Base-by-base conservation (phyloP, 352 stramenopile species). In the Halophytophthora polymorphica region DNA sequence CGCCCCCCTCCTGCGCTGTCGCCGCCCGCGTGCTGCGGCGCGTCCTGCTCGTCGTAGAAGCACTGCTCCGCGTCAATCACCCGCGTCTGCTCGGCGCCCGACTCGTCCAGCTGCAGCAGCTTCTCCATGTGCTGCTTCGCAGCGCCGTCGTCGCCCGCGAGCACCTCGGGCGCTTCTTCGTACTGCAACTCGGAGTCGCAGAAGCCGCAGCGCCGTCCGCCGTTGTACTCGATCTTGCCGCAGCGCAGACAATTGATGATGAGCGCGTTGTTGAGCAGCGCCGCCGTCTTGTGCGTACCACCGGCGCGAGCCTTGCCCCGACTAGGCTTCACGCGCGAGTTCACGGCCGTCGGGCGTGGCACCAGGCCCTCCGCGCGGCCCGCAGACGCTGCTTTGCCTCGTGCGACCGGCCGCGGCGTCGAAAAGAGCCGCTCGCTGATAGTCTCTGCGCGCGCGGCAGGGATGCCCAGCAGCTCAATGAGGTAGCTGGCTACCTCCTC, bases 221-320 rank as follows among this genome's bases (percentile, higher is more conserved):
- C 73, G 39, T 88, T 87, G 58, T 71, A 62, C 65, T 90, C 80
- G 53, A 90, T 83, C 33, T 62, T 58, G 6, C 80, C 80, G 45
- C 80, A 90, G 15, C 69, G 61, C 31, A 90, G 57, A 48, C 80
- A 90, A 57, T 90, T 90, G 53, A 86, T 86, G 39, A 88, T 67
- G 19, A 66, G 73, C 34, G 66, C 54, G 45, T 84, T 69, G 50
- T 86, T 71, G 43, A 84, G 52, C 44, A 84, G 47, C 25, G 23
- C 33, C 38, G 34, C 3, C 18, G 45, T 41, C 39, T 80, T 79
- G 10, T 58, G 56, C 19, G 56, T 56, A 8, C 25, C 25, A 8
- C 49, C 40, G 13, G 47, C 22, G 17, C 35, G 36, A 37, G 83
- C 81, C 61, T 78, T 85, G 38, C 35, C 45, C 39, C 66, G 63